phyloP scores from a whole-genome alignment of 768 basidiomycete genomes.

The Mycena capillaripes region DNA sequence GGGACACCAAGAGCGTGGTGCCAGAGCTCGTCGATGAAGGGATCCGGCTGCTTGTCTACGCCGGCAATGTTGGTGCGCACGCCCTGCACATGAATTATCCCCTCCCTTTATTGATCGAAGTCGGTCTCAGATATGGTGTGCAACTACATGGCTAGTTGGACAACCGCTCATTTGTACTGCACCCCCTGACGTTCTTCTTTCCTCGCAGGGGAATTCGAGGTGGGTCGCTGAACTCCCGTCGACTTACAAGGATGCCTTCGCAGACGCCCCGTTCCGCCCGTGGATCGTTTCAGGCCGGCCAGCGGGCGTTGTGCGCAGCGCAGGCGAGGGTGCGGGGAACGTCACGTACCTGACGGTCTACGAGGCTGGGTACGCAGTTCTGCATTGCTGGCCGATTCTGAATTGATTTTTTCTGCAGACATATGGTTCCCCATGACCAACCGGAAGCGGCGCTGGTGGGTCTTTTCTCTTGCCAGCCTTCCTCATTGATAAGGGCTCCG shows the following conservation, averaged over 20 bases:
- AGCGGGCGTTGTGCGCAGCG: slow-evolving; percentile 21
- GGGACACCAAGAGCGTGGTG: slow-evolving; percentile 82
- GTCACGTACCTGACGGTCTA: slow-evolving; percentile 24
- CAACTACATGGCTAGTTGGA: slow-evolving; percentile 25
- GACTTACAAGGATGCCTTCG: slow-evolving; percentile 22
- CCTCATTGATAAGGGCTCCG: neutral
- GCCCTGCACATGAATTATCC: neutral
- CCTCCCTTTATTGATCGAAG: neutral
- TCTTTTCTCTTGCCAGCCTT: neutral
- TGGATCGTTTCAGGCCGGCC: slow-evolving; percentile 21
- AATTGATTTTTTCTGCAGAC: slow-evolving; percentile 1
- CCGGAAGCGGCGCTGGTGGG: slow-evolving; percentile 24
- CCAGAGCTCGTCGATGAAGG: slow-evolving; percentile 77
- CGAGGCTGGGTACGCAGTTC: slow-evolving; percentile 20
- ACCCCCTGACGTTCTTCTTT: neutral
- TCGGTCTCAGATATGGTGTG: slow-evolving; percentile 22
- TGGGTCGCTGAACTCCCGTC: slow-evolving; percentile 21
- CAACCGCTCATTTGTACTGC: neutral
- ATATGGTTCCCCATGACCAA: slow-evolving; percentile 29
- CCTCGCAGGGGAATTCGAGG: slow-evolving; percentile 5
- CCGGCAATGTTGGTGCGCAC: slow-evolving; percentile 19
- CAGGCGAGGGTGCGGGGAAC: slow-evolving; percentile 24
- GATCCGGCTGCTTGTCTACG: slow-evolving; percentile 24
- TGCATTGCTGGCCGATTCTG: neutral
- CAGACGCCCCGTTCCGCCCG: slow-evolving; percentile 15